phyloP scores from a whole-genome alignment of 192 early-diverging fungal species.

The Coemansia sp. region DNA sequence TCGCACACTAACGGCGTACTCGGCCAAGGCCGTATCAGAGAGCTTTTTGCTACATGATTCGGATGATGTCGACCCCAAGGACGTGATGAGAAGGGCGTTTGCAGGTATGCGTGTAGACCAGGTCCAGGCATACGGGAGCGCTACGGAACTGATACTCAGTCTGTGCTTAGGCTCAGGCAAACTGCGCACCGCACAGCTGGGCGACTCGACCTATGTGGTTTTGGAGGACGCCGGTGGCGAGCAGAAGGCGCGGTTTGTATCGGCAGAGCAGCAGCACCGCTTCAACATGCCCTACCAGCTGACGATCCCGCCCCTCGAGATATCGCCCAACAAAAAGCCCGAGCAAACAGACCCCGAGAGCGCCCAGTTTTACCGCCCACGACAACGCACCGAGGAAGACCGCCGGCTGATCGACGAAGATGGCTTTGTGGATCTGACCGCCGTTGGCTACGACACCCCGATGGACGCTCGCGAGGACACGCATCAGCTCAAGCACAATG shows the following conservation, averaged over 20 bases:
- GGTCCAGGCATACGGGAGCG: conserved; percentile 39
- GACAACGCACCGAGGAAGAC: background rate
- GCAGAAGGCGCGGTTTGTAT: conserved; percentile 23
- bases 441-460: conserved; percentile 38
- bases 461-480: conserved; percentile 21
- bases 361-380: conserved; percentile 43
- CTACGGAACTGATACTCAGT: conserved; percentile 33
- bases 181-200: conserved; percentile 40
- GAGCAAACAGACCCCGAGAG: conserved; percentile 1
- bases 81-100: conserved; percentile 42
- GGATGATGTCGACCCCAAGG: conserved; percentile 42
- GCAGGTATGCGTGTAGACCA: conserved; percentile 34
- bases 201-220: conserved; percentile 43
- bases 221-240: conserved; percentile 9
- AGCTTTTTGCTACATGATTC: conserved; percentile 47
- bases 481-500: conserved; percentile 26
- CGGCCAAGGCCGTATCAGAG: conserved; percentile 13
- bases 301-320: conserved; percentile 35
- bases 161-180: conserved; percentile 27
- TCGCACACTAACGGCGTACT: conserved; percentile 41
- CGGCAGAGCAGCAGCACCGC: conserved; percentile 47
- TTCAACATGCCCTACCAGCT: conserved; percentile 53
- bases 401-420: conserved; percentile 20
- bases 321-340: background rate
- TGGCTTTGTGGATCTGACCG: conserved; percentile 29